Percentiles rank a stretch among this genome's conserved stretches.
Conservation (phyloP, 805 yeast species). For the Debaryomyces castellii region DNA sequence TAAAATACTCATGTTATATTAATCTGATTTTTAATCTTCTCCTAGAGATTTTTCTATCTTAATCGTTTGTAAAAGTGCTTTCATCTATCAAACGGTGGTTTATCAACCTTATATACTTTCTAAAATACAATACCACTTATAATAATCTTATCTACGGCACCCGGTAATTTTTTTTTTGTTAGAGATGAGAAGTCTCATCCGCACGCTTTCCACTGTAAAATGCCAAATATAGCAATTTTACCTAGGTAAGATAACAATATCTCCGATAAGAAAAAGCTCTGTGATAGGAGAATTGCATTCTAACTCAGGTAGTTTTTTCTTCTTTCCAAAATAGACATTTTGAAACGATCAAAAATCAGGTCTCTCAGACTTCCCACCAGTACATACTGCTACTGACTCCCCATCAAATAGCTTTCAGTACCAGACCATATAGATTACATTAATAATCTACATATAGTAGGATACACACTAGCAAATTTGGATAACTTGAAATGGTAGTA, state of each 20-base stretch:
- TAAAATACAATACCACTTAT: not conserved
- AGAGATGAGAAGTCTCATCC: not conserved
- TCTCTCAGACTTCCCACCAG: not conserved
- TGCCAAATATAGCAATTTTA: not conserved
- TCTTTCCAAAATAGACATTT: not conserved
- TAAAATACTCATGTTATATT: not conserved
- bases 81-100: not conserved
- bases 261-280: not conserved
- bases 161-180: not conserved
- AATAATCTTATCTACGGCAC: not conserved
- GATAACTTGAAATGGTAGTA: too few relatives aligned
- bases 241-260: not conserved
- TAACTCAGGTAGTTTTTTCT: too few relatives aligned
- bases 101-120: not conserved
- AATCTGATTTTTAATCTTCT: not conserved
- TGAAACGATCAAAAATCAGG: not conserved
- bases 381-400: too few relatives aligned
- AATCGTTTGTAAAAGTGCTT: too few relatives aligned
- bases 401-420: too few relatives aligned
- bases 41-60: not conserved
- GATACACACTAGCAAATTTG: too few relatives aligned
- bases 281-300: not conserved
- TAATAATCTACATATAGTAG: too few relatives aligned
- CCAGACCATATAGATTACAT: too few relatives aligned
- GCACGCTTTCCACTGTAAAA: not conserved